phyloP scores from a whole-genome alignment of 352 stramenopile species.

The Phytophthora foliorum region DNA sequence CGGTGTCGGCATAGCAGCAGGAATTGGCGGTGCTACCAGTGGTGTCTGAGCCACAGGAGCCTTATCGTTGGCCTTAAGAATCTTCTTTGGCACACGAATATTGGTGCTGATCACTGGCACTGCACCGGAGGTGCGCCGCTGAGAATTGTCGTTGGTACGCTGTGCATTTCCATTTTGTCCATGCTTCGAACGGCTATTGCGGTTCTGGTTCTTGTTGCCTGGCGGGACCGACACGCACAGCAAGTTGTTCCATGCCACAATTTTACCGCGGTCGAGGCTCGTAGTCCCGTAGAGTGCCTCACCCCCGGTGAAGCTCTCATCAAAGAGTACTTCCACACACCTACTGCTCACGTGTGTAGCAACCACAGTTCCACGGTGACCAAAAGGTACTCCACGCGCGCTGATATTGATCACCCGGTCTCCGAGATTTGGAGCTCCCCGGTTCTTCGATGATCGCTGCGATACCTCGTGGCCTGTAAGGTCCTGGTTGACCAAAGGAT shows the following conservation, averaged over 20 bases:
- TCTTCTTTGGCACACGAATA: constrained; percentile 32
- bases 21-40: constrained; percentile 46
- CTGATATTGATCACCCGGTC: constrained; percentile 99
- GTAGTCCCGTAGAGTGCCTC: constrained; percentile 95
- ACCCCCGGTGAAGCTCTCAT: constrained; percentile 97
- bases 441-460: constrained; percentile 63
- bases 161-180: constrained; percentile 26
- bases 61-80: constrained; percentile 33
- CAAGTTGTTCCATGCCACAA: constrained; percentile 94
- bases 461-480: constrained; percentile 78
- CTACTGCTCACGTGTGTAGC: constrained; percentile 96
- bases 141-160: constrained; percentile 10
- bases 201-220: constrained; percentile 31
- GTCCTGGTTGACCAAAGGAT: constrained; percentile 83
- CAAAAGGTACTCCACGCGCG: constrained; percentile 96
- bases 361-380: constrained; percentile 97
- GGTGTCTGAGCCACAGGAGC: constrained; percentile 10
- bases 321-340: constrained; percentile 98
- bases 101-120: constrained; percentile 36
- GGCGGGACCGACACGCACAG: constrained; percentile 75
- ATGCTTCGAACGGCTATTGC: constrained; percentile 27
- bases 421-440: constrained; percentile 91
- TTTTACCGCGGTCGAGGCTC: constrained; percentile 95
- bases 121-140: constrained; percentile 22
- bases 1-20: constrained; percentile 42